Evolutionary conservation across 2,329 filamentous ascomycete genomes (phyloP).

Genomic region (Fusarium mexicanum): DNA sequence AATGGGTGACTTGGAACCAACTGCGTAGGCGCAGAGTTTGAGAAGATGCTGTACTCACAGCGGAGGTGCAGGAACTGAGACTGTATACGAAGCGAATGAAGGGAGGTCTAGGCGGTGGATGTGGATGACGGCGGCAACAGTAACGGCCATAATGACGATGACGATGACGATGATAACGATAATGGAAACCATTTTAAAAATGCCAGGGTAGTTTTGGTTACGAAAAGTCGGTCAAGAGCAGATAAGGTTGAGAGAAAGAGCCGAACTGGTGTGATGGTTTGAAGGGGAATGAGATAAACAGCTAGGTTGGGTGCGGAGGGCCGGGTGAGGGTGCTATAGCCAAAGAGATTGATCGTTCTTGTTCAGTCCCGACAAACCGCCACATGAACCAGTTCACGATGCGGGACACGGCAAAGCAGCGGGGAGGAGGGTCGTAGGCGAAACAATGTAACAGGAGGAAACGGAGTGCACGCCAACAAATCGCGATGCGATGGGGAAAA

Average conservation of each 20-base stretch:
- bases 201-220: constrained; percentile 1
- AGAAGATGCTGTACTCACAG: constrained; percentile 2
- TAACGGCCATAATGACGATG: constrained; percentile 25
- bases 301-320: not conserved
- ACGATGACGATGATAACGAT: constrained; percentile 25
- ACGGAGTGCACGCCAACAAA: not conserved
- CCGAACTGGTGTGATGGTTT: not conserved
- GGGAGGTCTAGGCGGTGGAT: not conserved
- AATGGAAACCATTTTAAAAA: constrained; percentile 7
- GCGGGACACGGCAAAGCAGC: not conserved
- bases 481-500: not conserved
- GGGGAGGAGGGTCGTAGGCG: not conserved
- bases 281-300: not conserved
- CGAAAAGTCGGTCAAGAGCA: constrained; percentile 22
- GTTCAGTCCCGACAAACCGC: constrained; percentile 2
- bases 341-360: constrained; percentile 24
- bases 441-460: constrained; percentile 3
- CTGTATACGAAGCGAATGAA: constrained; percentile 3
- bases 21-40: not conserved
- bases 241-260: constrained; percentile 4
- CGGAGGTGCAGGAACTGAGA: constrained; percentile 3
- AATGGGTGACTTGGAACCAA: not conserved
- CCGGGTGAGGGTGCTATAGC: constrained; percentile 8
- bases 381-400: constrained; percentile 1
- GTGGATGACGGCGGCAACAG: constrained; percentile 4